Percentiles rank a stretch among this genome's conserved stretches.
phyloP scores from a whole-genome alignment of 768 basidiomycete genomes.

The Bullera alba region DNA sequence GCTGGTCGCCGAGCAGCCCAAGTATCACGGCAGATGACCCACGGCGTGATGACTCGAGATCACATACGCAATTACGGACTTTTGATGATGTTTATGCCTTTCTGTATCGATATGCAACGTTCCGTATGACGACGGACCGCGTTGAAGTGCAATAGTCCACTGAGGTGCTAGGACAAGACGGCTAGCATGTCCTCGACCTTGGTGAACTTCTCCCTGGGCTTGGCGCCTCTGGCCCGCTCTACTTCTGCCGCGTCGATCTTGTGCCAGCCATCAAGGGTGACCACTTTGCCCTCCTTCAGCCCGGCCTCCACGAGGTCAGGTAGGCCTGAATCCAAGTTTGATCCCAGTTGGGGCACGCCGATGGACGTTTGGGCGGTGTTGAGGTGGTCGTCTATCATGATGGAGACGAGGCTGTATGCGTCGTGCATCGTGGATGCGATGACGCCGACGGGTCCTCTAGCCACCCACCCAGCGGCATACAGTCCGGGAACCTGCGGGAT shows the following conservation, averaged over 20 bases:
- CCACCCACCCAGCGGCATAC: constrained; percentile 94
- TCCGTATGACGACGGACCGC: too few relatives aligned
- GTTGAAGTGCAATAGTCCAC: too few relatives aligned
- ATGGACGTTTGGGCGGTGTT: constrained; percentile 8
- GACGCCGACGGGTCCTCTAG: constrained; percentile 82
- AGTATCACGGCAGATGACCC: too few relatives aligned
- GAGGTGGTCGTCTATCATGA: constrained; percentile 59
- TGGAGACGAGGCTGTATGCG: constrained; percentile 70
- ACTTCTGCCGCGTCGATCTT: constrained; percentile 65
- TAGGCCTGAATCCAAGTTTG: constrained; percentile 51
- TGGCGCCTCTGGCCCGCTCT: constrained; percentile 42
- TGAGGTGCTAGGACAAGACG: constrained; percentile 23
- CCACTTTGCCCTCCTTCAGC: constrained; percentile 49
- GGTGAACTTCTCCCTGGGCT: constrained; percentile 49
- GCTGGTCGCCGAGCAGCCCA: too few relatives aligned
- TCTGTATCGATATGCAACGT: too few relatives aligned
- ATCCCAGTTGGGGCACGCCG: constrained; percentile 6
- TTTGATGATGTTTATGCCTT: too few relatives aligned
- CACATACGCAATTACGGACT: too few relatives aligned
- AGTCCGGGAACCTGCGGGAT: constrained; percentile 50
- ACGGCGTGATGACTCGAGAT: too few relatives aligned
- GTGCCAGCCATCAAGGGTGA: constrained; percentile 69
- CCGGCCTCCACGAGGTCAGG: constrained; percentile 46
- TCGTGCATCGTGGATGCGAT: constrained; percentile 89
- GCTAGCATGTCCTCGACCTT: constrained; percentile 47